A percentile compares a stretch with the other conserved stretches of the same genome.
Evolutionary conservation across 1,284 basidiomycete species (phyloP).

Genomic region (Moesziomyces antarcticus): DNA sequence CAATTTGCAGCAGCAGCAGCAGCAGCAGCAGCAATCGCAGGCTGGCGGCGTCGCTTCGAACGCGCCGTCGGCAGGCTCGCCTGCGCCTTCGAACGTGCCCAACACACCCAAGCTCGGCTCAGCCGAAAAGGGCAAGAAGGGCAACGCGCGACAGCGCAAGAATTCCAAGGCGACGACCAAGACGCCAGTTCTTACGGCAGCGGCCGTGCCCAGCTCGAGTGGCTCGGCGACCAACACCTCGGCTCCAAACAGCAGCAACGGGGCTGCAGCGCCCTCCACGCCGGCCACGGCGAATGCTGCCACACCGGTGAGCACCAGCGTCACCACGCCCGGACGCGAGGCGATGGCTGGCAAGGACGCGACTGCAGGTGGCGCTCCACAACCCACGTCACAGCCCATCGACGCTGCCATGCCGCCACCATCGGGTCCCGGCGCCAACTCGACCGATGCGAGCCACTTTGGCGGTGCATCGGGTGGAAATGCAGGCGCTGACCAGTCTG

Average conservation of each 20-base stretch:
- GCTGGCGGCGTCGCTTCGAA: slow-evolving; percentile 16
- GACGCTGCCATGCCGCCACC: slow-evolving; percentile 42
- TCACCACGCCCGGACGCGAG: slow-evolving; percentile 49
- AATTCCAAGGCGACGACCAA: slow-evolving; percentile 52
- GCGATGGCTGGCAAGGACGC: slow-evolving; percentile 16
- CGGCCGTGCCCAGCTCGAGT: slow-evolving; percentile 29
- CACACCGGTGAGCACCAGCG: slow-evolving; percentile 49
- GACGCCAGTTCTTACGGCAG: slow-evolving; percentile 49
- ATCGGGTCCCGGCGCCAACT: slow-evolving; percentile 24
- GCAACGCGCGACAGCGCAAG: slow-evolving; percentile 45
- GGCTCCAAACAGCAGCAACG: slow-evolving; percentile 18
- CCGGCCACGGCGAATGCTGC: slow-evolving; percentile 45
- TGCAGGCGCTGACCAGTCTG: slow-evolving; percentile 8
- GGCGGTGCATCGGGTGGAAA: slow-evolving; percentile 1
- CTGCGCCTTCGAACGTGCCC: slow-evolving; percentile 34
- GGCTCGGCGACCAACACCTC: slow-evolving; percentile 2
- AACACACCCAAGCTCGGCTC: slow-evolving; percentile 52
- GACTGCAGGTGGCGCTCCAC: slow-evolving; percentile 3
- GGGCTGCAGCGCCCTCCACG: slow-evolving; percentile 35
- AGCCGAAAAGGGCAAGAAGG: slow-evolving; percentile 56
- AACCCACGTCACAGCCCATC: slow-evolving; percentile 34
- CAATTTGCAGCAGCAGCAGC: slow-evolving; percentile 24
- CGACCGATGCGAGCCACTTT: slow-evolving; percentile 15
- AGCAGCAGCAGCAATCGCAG: slow-evolving; percentile 22
- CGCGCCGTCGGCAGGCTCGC: slow-evolving; percentile 17